phyloP scores from a whole-genome alignment of 768 basidiomycete genomes.

The Clitopilus passeckerianus region DNA sequence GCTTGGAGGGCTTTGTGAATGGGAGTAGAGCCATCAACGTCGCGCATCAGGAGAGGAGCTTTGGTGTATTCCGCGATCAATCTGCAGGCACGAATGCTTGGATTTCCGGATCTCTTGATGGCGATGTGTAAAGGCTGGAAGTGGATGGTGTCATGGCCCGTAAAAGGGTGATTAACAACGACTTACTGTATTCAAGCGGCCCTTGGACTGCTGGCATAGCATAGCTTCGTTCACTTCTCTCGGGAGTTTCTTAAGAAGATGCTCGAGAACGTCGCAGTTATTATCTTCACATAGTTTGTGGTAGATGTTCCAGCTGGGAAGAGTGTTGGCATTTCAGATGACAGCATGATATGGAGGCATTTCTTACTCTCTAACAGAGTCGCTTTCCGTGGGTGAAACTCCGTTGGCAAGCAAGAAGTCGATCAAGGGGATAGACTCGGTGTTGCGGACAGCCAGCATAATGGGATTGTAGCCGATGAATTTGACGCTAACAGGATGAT shows the following conservation, averaged over 20 bases:
- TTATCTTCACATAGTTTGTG: slow-evolving; percentile 36
- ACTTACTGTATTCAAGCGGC: slow-evolving; percentile 40
- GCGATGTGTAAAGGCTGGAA: slow-evolving; percentile 52
- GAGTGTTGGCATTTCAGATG: neutral
- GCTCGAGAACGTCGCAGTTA: slow-evolving; percentile 26
- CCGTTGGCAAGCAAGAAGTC: slow-evolving; percentile 48
- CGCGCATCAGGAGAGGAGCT: slow-evolving; percentile 29
- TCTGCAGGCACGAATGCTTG: slow-evolving; percentile 20
- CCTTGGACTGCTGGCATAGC: slow-evolving; percentile 41
- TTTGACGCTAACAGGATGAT: slow-evolving; percentile 30
- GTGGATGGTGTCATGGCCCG: neutral
- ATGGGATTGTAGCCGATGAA: slow-evolving; percentile 41
- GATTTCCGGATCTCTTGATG: slow-evolving; percentile 25
- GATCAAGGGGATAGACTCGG: slow-evolving; percentile 24
- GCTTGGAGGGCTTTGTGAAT: slow-evolving; percentile 41
- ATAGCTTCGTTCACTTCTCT: slow-evolving; percentile 38
- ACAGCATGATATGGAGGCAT: neutral
- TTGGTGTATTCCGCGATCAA: slow-evolving; percentile 33
- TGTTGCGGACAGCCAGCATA: slow-evolving; percentile 31
- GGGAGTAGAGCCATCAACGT: slow-evolving; percentile 46
- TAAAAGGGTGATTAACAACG: neutral
- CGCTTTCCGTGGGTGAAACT: slow-evolving; percentile 36
- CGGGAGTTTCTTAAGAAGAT: slow-evolving; percentile 48
- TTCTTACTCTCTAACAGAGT: slow-evolving; percentile 37
- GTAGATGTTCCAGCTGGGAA: slow-evolving; percentile 49